Evolutionary conservation across 176 grass and related monocot species (phyloP).

Genomic region (Oryza nivara): DNA sequence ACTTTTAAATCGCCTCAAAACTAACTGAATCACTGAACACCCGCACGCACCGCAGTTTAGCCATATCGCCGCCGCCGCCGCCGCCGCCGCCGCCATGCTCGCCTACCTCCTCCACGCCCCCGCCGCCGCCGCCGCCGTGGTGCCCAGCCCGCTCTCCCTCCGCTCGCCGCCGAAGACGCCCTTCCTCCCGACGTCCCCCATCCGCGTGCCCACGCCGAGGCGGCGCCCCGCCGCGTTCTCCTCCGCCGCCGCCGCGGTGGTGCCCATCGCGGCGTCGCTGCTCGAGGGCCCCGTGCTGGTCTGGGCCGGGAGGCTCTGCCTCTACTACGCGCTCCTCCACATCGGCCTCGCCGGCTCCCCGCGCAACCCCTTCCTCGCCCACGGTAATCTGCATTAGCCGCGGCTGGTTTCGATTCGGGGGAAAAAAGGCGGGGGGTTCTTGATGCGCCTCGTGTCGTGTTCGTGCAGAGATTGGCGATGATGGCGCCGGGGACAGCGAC

Average conservation of each 20-base stretch:
- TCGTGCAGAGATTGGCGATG: conserved; percentile 47
- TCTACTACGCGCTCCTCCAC: conserved; percentile 91
- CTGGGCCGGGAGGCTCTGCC: conserved; percentile 80
- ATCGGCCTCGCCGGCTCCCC: conserved; percentile 77
- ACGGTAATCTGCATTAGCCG: conserved; percentile 23
- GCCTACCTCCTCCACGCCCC: conserved; percentile 54
- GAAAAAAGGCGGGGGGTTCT: neutral
- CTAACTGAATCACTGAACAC: conserved; percentile 13
- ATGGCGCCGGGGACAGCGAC: conserved; percentile 59
- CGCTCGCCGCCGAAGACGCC: conserved; percentile 51
- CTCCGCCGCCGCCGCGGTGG: conserved; percentile 13
- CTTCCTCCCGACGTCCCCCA: conserved; percentile 49
- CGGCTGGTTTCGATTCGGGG: neutral
- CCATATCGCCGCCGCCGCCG: conserved; percentile 33
- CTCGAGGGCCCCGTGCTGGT: conserved; percentile 78
- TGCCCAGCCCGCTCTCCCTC: conserved; percentile 49
- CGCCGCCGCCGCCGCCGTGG: conserved; percentile 35
- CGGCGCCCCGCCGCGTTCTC: conserved; percentile 37
- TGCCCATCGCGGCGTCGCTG: conserved; percentile 67
- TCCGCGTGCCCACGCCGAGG: conserved; percentile 36
- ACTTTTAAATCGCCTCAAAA: neutral
- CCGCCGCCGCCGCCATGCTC: conserved; percentile 53
- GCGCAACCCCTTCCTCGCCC: conserved; percentile 77
- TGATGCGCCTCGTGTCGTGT: conserved; percentile 3
- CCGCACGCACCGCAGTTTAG: neutral